Base-by-base conservation (phyloP, 345 rosid genomes). In the Lagerstroemia speciosa region DNA sequence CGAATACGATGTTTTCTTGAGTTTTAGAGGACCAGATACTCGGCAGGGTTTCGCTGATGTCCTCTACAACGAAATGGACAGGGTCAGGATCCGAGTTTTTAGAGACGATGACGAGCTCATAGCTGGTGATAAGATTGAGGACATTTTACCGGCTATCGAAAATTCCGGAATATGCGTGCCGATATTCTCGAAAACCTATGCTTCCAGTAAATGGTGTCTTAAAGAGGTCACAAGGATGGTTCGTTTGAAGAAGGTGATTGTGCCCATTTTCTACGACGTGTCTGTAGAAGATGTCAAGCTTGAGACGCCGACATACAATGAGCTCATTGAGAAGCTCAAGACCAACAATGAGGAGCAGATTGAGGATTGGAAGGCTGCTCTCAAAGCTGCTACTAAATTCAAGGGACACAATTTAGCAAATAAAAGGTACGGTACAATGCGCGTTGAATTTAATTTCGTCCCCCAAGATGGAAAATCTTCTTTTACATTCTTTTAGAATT, bases 1-100 rank as follows among this genome's bases (percentile, higher is more conserved):
- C 26, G 65, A 62, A 14, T n/a, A 62, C 6, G 72, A 69, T 0
- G 72, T 69, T 29, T 62, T 69, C 41, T 1, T 69, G 60, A 69
- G 57, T 5, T 69, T 69, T 8, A 30, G 72, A 33, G 72, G 72
- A 24, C 40, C 67, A 1, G 67, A 69, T 15, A 43, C 72, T n/a
- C 53, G 45, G 2, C 48, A 41, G 43, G 65, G 57, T 14, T 40
- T 69, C 3, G 43, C 29, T 0, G 65, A 62, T 62, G 65, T 62
- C 37, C 65, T 62, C 11, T 62, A 62, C 11, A 38, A 41, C 43
- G 8, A 9, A 57, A 30, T 69, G 24, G 5, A 2, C 30, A 27
- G 8, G 6, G 72, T 26, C 5, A 67, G 34, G 14, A 61, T 69
- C 52, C 57, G 57, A 24, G 69, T 29, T 30, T 66, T 26, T 29